Conservation (phyloP, 2,329 filamentous ascomycete species). For the Pseudocercospora crystallina region DNA sequence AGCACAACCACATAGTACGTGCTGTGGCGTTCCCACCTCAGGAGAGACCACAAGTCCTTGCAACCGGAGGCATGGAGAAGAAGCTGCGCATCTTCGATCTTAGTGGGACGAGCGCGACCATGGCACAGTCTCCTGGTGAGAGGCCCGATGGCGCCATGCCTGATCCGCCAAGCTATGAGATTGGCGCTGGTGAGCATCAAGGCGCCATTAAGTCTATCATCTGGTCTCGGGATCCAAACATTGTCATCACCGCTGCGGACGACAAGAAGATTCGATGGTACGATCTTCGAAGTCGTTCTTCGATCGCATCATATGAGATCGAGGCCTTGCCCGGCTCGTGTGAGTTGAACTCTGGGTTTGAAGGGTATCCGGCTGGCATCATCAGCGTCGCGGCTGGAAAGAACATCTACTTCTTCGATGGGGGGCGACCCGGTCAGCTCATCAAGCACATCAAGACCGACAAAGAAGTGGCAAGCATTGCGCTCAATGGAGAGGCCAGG, state of each 20-base stretch:
- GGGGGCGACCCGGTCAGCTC: slow-evolving; percentile 63
- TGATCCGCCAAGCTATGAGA: slow-evolving; percentile 68
- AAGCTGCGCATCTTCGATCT: slow-evolving; percentile 93
- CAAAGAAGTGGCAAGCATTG: slow-evolving; percentile 88
- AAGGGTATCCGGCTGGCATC: slow-evolving; percentile 64
- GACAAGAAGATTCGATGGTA: slow-evolving; percentile 95
- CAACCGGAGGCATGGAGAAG: slow-evolving; percentile 94
- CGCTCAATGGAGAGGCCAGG: slow-evolving; percentile 75
- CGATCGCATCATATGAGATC: slow-evolving; percentile 73
- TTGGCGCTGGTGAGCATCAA: slow-evolving; percentile 78
- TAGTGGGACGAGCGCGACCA: slow-evolving; percentile 51
- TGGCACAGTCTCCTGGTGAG: slow-evolving; percentile 13
- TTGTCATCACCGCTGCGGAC: slow-evolving; percentile 84
- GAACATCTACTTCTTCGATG: slow-evolving; percentile 88
- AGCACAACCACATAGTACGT: slow-evolving; percentile 93
- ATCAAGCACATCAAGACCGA: slow-evolving; percentile 78
- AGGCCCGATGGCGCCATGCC: slow-evolving; percentile 12
- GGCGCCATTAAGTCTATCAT: slow-evolving; percentile 95
- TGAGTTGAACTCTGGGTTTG: slow-evolving; percentile 74
- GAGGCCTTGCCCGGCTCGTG: slow-evolving; percentile 88
- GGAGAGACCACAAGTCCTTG: slow-evolving; percentile 73
- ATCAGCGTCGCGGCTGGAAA: slow-evolving; percentile 93
- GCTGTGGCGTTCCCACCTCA: slow-evolving; percentile 74
- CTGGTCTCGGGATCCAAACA: slow-evolving; percentile 78
- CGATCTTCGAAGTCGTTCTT: slow-evolving; percentile 74